These are phyloP conservation scores for Aspergillus calidoustus DNA, from an alignment of 2,329 filamentous ascomycete species.

Conservation along the genomic window DNA sequence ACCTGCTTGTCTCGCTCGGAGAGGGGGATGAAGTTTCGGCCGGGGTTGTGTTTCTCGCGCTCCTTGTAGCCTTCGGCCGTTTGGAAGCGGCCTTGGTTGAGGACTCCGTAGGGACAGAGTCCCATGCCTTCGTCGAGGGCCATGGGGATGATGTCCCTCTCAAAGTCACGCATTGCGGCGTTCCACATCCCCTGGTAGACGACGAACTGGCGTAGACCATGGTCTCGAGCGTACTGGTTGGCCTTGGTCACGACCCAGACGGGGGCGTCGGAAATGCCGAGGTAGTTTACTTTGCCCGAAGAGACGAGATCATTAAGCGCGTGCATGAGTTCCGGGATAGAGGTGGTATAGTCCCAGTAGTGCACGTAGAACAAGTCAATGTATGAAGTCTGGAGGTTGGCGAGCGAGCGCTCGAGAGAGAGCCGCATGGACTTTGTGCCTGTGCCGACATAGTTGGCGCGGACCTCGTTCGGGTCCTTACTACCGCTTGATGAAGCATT, in stretches of 20 bases:
- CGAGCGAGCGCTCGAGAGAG: constrained; percentile 34
- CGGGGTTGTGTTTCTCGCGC: constrained; percentile 29
- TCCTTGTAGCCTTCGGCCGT: constrained; percentile 37
- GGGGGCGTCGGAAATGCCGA: constrained; percentile 70
- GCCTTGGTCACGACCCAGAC: constrained; percentile 63
- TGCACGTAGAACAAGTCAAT: constrained; percentile 35
- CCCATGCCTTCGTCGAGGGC: constrained; percentile 65
- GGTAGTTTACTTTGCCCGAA: constrained; percentile 67
- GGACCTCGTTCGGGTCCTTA: constrained; percentile 20
- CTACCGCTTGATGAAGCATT: constrained; percentile 35
- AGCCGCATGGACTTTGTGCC: constrained; percentile 35
- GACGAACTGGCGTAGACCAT: constrained; percentile 71
- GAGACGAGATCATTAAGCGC: constrained; percentile 65
- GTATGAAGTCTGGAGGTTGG: constrained; percentile 41
- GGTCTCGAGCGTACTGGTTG: constrained; percentile 65
- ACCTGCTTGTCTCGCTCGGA: constrained; percentile 22
- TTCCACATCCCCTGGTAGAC: constrained; percentile 72
- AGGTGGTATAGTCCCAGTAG: constrained; percentile 67
- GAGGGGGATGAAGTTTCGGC: constrained; percentile 25
- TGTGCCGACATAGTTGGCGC: constrained; percentile 41
- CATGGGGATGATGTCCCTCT: constrained; percentile 72
- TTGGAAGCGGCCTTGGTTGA: constrained; percentile 44
- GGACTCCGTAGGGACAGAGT: constrained; percentile 56
- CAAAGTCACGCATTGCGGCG: constrained; percentile 66
- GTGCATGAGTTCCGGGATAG: constrained; percentile 71